Evolutionary conservation across 2,329 filamentous ascomycete species (phyloP).

Genomic region (Trichoderma oligosporum): DNA sequence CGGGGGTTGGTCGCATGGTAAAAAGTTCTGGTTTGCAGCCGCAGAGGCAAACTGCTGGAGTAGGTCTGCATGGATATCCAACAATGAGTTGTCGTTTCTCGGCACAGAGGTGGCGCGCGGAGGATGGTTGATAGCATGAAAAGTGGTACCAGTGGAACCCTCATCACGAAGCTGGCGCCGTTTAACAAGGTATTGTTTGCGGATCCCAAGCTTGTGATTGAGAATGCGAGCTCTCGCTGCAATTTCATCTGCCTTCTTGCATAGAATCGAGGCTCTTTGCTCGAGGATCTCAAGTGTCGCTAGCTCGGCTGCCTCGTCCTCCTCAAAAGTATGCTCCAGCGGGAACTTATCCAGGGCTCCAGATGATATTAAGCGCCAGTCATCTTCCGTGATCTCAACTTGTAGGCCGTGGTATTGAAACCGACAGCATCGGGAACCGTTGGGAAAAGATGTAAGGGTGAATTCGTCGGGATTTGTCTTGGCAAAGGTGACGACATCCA

Average conservation of each 20-base stretch:
- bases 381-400: slow-evolving; percentile 83
- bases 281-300: slow-evolving; percentile 82
- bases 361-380: slow-evolving; percentile 78
- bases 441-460: slow-evolving; percentile 62
- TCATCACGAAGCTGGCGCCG: slow-evolving; percentile 30
- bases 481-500: slow-evolving; percentile 82
- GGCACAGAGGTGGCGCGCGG: slow-evolving; percentile 25
- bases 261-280: slow-evolving; percentile 70
- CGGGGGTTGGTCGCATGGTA: slow-evolving; percentile 24
- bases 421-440: slow-evolving; percentile 70
- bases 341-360: slow-evolving; percentile 77
- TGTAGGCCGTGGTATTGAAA: slow-evolving; percentile 77
- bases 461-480: slow-evolving; percentile 77
- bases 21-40: slow-evolving; percentile 9
- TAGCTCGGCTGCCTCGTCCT: slow-evolving; percentile 82
- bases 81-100: slow-evolving; percentile 30
- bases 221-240: slow-evolving; percentile 63
- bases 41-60: slow-evolving; percentile 48
- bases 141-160: slow-evolving; percentile 18
- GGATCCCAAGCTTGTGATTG: slow-evolving; percentile 63
- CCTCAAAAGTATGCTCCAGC: slow-evolving; percentile 73
- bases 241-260: slow-evolving; percentile 75
- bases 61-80: slow-evolving; percentile 52
- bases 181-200: slow-evolving; percentile 32
- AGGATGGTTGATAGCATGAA: slow-evolving; percentile 34